phyloP scores from a whole-genome alignment of 768 basidiomycete species.

The Lentinus brumalis region DNA sequence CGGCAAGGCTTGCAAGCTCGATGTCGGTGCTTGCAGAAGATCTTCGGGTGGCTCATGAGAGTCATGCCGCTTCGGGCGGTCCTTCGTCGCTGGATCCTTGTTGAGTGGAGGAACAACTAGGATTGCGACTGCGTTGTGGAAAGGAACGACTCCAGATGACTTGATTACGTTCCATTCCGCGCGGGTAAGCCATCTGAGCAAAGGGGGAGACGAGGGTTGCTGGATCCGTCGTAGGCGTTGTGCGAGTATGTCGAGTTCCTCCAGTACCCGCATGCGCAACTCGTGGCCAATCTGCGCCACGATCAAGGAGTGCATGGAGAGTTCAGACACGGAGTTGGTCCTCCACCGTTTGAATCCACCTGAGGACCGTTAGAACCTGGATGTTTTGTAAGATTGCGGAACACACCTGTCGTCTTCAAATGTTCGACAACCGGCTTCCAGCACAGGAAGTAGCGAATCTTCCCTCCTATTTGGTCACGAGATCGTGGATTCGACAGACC shows the following conservation, averaged over 20 bases:
- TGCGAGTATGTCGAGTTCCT: slow-evolving; percentile 68
- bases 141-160: slow-evolving; percentile 48
- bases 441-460: slow-evolving; percentile 60
- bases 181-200: slow-evolving; percentile 67
- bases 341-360: slow-evolving; percentile 21
- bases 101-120: slow-evolving; percentile 70
- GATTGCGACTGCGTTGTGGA: slow-evolving; percentile 61
- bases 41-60: slow-evolving; percentile 10
- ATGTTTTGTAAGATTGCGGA: not conserved
- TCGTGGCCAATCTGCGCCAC: slow-evolving; percentile 61
- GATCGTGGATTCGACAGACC: slow-evolving; percentile 70
- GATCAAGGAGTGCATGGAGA: slow-evolving; percentile 44
- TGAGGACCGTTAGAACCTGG: not conserved
- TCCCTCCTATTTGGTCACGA: slow-evolving; percentile 46
- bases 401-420: slow-evolving; percentile 40
- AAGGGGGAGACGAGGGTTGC: slow-evolving; percentile 25
- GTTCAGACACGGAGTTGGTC: slow-evolving; percentile 22
- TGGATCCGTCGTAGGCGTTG: slow-evolving; percentile 40
- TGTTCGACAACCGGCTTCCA: slow-evolving; percentile 50
- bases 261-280: slow-evolving; percentile 71
- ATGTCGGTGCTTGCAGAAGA: not conserved
- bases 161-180: slow-evolving; percentile 57
- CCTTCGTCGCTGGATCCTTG: slow-evolving; percentile 48
- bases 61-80: slow-evolving; percentile 36
- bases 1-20: slow-evolving; percentile 18